These are phyloP conservation scores for Colletotrichum liriopes DNA, from an alignment of 2,329 filamentous ascomycete genomes.

Conservation along the genomic window DNA sequence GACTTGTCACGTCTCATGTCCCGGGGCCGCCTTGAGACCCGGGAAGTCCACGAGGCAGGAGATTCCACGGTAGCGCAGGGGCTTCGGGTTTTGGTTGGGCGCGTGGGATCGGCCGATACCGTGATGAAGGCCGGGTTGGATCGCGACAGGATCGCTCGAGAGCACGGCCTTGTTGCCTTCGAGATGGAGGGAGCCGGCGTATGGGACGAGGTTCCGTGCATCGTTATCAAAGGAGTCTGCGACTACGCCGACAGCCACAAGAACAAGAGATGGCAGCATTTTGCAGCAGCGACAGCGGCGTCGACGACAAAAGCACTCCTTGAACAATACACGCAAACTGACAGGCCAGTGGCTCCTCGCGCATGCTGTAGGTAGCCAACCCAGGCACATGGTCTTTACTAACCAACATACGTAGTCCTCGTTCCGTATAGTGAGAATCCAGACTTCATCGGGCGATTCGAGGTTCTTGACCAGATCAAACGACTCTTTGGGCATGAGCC, in stretches of 20 bases:
- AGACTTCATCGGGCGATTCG: neutral
- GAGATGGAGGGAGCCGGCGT: conserved; percentile 30
- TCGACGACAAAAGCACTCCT: neutral
- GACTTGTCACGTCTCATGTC: conserved; percentile 23
- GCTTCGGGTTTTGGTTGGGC: neutral
- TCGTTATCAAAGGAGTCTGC: neutral
- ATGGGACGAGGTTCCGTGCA: neutral
- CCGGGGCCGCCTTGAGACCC: conserved; percentile 19
- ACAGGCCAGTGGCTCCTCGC: neutral
- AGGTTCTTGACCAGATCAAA: neutral
- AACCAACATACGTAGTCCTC: neutral
- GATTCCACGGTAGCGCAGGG: neutral
- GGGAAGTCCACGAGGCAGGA: neutral
- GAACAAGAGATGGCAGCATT: neutral
- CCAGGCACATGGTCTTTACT: neutral
- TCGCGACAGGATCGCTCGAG: conserved; percentile 1
- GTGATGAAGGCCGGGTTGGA: conserved; percentile 49
- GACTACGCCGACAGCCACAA: neutral
- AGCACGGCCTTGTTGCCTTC: conserved; percentile 1
- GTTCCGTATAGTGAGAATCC: neutral
- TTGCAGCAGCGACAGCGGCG: neutral
- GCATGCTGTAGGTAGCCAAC: conserved; percentile 6
- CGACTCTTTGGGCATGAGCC: neutral
- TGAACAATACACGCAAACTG: neutral
- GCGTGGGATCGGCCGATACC: conserved; percentile 48